These are phyloP conservation scores for Lithospermum erythrorhizon DNA, from an alignment of 257 asterid species.

Conservation along the genomic window DNA sequence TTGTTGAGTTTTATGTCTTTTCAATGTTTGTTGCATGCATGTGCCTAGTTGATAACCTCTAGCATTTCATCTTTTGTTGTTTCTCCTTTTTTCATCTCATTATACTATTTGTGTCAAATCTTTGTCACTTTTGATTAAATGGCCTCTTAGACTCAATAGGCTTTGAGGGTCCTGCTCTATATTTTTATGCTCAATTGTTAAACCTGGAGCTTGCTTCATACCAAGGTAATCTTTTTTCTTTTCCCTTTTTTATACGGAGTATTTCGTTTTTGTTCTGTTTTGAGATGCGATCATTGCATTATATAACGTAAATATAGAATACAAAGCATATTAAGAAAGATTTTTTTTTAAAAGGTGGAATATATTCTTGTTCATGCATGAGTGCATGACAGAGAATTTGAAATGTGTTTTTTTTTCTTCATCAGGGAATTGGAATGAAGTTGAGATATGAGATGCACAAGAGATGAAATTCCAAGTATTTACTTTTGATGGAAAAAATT, in stretches of 20 bases:
- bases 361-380: neutral
- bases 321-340: neutral
- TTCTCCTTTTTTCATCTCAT: neutral
- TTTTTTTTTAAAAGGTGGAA: conserved; percentile 1
- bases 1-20: conserved; percentile 15
- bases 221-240: conserved; percentile 27
- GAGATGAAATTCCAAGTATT: too few species aligned
- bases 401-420: neutral
- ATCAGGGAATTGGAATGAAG: conserved; percentile 10
- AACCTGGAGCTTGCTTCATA: conserved; percentile 37
- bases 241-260: too few species aligned
- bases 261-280: too few species aligned
- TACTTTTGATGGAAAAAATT: too few species aligned
- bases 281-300: neutral
- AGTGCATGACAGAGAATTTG: neutral
- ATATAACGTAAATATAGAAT: neutral
- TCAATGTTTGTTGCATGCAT: conserved; percentile 43
- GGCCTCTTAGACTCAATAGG: conserved; percentile 8
- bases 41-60: conserved; percentile 34
- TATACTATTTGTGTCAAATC: conserved; percentile 1
- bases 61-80: conserved; percentile 18
- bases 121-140: conserved; percentile 15
- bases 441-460: neutral
- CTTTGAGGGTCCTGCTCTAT: conserved; percentile 16
- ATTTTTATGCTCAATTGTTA: conserved; percentile 14